Percentiles rank a stretch among this genome's conserved stretches.
Evolutionary conservation across 371 early-diverging fungal genomes (phyloP).

Genomic region (Rhizopus stolonifer): DNA sequence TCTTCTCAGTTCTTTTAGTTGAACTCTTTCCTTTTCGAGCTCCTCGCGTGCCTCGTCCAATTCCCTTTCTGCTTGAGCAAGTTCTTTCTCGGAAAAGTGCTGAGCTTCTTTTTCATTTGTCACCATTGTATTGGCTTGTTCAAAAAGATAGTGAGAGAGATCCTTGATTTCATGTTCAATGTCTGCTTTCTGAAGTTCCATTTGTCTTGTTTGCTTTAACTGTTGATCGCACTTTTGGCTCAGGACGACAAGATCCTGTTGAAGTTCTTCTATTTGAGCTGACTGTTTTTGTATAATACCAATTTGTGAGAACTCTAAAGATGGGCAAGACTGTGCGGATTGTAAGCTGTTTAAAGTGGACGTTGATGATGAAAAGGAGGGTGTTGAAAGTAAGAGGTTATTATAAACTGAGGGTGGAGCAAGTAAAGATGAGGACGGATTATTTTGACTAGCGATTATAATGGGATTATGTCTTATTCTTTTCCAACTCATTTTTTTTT

Average conservation of each 20-base stretch:
- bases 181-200: conserved; percentile 10
- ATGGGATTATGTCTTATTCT: neutral
- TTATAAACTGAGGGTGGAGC: neutral
- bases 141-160: conserved; percentile 24
- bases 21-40: conserved; percentile 16
- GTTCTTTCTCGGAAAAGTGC: conserved; percentile 9
- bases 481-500: neutral
- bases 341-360: conserved; percentile 1
- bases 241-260: conserved; percentile 11
- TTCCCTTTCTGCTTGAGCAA: conserved; percentile 3
- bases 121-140: conserved; percentile 36
- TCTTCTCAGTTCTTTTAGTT: conserved; percentile 19
- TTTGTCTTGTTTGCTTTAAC: conserved; percentile 6
- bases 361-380: conserved; percentile 4
- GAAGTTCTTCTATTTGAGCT: conserved; percentile 19
- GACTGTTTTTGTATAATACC: conserved; percentile 17
- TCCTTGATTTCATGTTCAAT: conserved; percentile 31
- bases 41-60: conserved; percentile 2
- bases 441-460: neutral
- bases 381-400: neutral
- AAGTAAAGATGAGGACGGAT: neutral
- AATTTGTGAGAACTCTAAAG: neutral
- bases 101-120: conserved; percentile 20
- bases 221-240: conserved; percentile 21
- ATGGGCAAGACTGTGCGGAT: neutral